These are phyloP conservation scores for Mortierella hygrophila DNA, from an alignment of 192 early-diverging fungal species.

Conservation along the genomic window DNA sequence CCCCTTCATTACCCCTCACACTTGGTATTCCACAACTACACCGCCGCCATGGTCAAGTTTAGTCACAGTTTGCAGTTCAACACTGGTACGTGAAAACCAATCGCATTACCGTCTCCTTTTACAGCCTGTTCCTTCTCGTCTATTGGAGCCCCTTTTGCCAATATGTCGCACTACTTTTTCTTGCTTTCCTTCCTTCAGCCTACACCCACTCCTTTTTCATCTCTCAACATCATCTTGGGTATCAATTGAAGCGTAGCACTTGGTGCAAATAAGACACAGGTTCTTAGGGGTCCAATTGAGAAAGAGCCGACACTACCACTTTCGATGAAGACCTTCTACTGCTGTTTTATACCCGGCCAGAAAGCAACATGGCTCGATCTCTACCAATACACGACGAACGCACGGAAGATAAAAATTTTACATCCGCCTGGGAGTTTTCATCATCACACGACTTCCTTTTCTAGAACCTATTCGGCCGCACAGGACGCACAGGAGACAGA, in stretches of 20 bases:
- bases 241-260: background rate
- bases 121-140: background rate
- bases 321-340: background rate
- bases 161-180: background rate
- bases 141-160: background rate
- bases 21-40: background rate
- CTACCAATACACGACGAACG: background rate
- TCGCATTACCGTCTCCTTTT: background rate
- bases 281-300: background rate
- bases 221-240: background rate
- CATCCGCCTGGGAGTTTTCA: constrained; percentile 7
- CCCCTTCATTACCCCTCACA: background rate
- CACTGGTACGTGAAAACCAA: constrained; percentile 53
- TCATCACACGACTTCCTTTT: constrained; percentile 51
- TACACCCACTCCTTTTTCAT: background rate
- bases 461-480: constrained; percentile 13
- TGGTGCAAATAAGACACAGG: background rate
- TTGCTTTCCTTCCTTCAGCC: background rate
- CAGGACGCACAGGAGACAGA: background rate
- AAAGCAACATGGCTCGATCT: background rate
- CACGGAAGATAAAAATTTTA: constrained; percentile 6
- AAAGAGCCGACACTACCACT: background rate
- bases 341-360: background rate
- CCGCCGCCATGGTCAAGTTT: constrained; percentile 77
- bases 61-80: constrained; percentile 87